Percentiles rank a stretch among this genome's conserved stretches.
These are phyloP conservation scores for Oryza brachyantha DNA, from an alignment of 176 grass and related monocot genomes.

Conservation along the genomic window DNA sequence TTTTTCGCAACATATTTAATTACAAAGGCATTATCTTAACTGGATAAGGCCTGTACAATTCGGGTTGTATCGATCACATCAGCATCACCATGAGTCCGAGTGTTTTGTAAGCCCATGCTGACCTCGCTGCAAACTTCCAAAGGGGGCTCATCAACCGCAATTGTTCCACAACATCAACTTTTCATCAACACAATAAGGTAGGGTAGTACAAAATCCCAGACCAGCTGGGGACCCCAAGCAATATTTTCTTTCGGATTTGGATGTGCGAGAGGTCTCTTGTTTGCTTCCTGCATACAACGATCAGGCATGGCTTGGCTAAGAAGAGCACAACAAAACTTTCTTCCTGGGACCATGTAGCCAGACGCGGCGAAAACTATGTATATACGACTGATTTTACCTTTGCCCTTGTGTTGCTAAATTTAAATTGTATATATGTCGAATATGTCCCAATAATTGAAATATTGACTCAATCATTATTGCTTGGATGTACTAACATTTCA, in stretches of 20 bases:
- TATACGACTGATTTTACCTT: not conserved
- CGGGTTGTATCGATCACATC: conserved; percentile 14
- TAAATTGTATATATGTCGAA: not conserved
- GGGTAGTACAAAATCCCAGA: not conserved
- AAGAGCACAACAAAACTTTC: not conserved
- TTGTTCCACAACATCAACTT: conserved; percentile 19
- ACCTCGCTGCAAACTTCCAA: conserved; percentile 40
- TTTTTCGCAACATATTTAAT: not conserved
- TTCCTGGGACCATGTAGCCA: not conserved
- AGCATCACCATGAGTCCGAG: conserved; percentile 9
- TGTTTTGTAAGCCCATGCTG: conserved; percentile 38
- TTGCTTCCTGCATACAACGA: conserved; percentile 11
- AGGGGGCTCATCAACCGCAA: conserved; percentile 19
- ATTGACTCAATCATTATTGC: not conserved
- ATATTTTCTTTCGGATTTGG: not conserved
- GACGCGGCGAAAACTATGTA: not conserved
- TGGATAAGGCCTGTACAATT: conserved; percentile 28
- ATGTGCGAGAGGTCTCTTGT: not conserved
- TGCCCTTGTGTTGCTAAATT: not conserved
- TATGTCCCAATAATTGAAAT: not conserved
- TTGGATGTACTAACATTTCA: not conserved
- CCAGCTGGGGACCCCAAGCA: not conserved
- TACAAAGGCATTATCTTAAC: not conserved
- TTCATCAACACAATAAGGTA: not conserved
- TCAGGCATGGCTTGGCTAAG: not conserved